These are phyloP conservation scores for Rosa hybrid DNA, from an alignment of 331 rosid species.

Conservation along the genomic window DNA sequence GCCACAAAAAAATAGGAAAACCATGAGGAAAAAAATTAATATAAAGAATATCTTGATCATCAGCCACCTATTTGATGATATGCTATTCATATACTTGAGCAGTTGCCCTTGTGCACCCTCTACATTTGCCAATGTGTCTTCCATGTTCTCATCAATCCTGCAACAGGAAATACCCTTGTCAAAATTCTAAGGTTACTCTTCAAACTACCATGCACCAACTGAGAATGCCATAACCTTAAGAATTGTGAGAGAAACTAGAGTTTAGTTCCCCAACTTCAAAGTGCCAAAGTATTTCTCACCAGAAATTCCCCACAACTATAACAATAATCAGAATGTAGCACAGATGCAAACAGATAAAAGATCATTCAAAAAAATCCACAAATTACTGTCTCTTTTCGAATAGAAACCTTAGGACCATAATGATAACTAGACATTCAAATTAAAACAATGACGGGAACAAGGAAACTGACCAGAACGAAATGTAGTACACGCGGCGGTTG, in stretches of 20 bases:
- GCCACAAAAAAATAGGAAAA: slow-evolving; percentile 99
- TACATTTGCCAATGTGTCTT: slow-evolving; percentile 80
- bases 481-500: neutral
- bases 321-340: neutral
- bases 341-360: neutral
- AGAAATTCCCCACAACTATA: neutral
- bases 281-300: neutral
- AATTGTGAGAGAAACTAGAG: neutral
- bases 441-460: neutral
- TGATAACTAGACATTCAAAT: neutral
- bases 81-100: slow-evolving; percentile 89
- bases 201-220: neutral
- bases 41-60: slow-evolving; percentile 99
- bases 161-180: slow-evolving; percentile 14
- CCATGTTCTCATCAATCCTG: slow-evolving; percentile 98
- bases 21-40: slow-evolving; percentile 83
- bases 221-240: neutral
- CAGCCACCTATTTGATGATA: slow-evolving; percentile 97
- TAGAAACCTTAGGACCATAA: neutral
- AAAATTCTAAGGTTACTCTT: neutral
- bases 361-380: neutral
- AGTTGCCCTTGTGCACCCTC: slow-evolving; percentile 92
- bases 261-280: neutral
- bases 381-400: neutral
- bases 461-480: neutral